Conservation (phyloP, 176 grass and related monocot species). For the Musa troglodytarum region DNA sequence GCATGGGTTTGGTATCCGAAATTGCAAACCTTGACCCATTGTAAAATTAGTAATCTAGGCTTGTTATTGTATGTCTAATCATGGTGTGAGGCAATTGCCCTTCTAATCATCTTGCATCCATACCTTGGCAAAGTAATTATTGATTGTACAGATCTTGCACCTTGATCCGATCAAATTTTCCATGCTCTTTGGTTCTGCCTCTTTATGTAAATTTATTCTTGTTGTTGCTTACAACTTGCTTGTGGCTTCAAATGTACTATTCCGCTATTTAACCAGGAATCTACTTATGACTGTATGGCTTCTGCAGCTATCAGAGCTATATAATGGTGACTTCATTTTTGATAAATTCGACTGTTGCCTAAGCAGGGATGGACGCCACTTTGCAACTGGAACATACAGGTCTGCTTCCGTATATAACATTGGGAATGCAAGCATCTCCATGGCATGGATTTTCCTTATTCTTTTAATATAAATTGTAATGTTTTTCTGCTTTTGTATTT, state of each 20-base stretch:
- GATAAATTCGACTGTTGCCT: conserved; percentile 26
- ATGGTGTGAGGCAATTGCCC: background rate
- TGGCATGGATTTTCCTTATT: background rate
- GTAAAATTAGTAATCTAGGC: background rate
- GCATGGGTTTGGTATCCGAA: no score
- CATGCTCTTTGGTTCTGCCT: background rate
- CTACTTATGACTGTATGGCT: conserved; percentile 5
- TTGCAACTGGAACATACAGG: conserved; percentile 24
- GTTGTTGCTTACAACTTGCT: background rate
- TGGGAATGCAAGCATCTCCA: background rate
- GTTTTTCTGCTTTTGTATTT: conserved; percentile 2
- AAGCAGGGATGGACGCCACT: conserved; percentile 14
- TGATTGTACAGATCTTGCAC: background rate
- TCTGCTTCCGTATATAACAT: background rate
- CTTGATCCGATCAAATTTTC: background rate
- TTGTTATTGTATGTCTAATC: background rate
- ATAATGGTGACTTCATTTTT: conserved; percentile 21
- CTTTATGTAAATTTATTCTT: background rate
- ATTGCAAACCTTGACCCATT: no score
- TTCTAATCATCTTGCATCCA: background rate
- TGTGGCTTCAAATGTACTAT: background rate
- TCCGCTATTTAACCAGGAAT: background rate
- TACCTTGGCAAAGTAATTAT: background rate
- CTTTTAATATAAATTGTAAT: background rate
- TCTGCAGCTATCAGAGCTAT: conserved; percentile 19